Base-by-base conservation (phyloP, 2,329 filamentous ascomycete species). In the Elsinoe perseae region DNA sequence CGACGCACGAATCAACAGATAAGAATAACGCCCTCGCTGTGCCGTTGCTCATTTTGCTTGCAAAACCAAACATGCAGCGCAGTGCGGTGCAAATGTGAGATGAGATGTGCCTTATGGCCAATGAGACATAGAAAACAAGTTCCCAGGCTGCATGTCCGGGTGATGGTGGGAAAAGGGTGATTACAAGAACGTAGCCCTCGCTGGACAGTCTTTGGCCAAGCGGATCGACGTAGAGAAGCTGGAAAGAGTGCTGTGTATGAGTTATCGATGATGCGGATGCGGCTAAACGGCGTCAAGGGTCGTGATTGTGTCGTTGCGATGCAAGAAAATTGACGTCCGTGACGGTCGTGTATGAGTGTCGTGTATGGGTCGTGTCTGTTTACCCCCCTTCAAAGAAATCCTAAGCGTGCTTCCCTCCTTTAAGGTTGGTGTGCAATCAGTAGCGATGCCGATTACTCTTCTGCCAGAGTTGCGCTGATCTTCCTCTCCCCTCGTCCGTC, bases 21-120 rank as follows among this genome's bases (percentile, higher is more conserved):
- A 44, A 27, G 25, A 7, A 50, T 25, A 50, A 50, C 44, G 44
- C 44, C 44, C 44, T 50, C 44, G 44, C 44, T 50, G 44, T 50
- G 44, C 25, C 27, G n/a, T 10, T 30, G 9, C 25, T 27, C 9
- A 5, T 8, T 25, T 21, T 44, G 23, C 40, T 36, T 7, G n/a
- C n/a, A 36, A 36, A 36, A 9, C n/a, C 32, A 9, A 36, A 36
- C 32, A 36, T 36, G 32, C 32, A 12, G 3, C n/a, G n/a, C n/a
- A n/a, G n/a, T n/a, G n/a, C n/a, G n/a, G n/a, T n/a, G n/a, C n/a
- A n/a, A 20, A 43, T 20, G 38, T 43, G 38, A 43, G 38, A 43
- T 43, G 38, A 43, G 38, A 43, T 43, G 12, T 14, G 32, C 9
- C 32, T 9, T 14, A 9, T 14, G 4, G 12, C 40, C 23, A 42